Conservation (phyloP, 768 basidiomycete genomes). For the Asterophora lycoperdoides region DNA sequence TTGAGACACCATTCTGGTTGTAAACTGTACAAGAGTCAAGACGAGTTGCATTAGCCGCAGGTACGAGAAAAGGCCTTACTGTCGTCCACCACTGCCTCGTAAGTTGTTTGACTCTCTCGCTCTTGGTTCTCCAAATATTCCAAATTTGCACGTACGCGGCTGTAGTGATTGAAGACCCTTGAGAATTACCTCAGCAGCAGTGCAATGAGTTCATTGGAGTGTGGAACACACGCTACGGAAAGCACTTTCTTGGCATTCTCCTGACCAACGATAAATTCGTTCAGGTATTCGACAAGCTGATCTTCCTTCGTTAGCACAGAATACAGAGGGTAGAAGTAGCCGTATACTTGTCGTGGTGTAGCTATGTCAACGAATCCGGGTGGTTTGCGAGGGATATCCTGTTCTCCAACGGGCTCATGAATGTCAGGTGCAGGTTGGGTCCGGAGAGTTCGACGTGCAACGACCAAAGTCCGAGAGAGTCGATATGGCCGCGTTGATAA, state of each 20-base stretch:
- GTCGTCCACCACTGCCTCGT: constrained; percentile 14
- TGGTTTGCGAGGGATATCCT: constrained; percentile 30
- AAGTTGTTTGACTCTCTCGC: constrained; percentile 9
- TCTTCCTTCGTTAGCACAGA: constrained; percentile 9
- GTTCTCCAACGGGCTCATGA: constrained; percentile 37
- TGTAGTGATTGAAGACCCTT: constrained; percentile 95
- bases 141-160: constrained; percentile 74
- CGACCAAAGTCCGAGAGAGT: constrained; percentile 24
- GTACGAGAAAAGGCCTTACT: constrained; percentile 11
- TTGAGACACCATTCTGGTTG: constrained; percentile 33
- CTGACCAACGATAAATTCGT: constrained; percentile 89
- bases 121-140: constrained; percentile 41
- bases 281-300: constrained; percentile 80
- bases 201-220: background rate
- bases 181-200: constrained; percentile 4
- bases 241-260: constrained; percentile 90
- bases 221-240: constrained; percentile 77
- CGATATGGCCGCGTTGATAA: constrained; percentile 16
- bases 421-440: constrained; percentile 45
- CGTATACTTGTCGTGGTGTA: constrained; percentile 51
- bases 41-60: background rate
- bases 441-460: constrained; percentile 37
- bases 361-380: constrained; percentile 46
- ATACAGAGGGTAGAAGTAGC: background rate
- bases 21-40: background rate